Evolutionary conservation across 495 filamentous ascomycete genomes (phyloP).

Genomic region (Lineolata rhizophorae): DNA sequence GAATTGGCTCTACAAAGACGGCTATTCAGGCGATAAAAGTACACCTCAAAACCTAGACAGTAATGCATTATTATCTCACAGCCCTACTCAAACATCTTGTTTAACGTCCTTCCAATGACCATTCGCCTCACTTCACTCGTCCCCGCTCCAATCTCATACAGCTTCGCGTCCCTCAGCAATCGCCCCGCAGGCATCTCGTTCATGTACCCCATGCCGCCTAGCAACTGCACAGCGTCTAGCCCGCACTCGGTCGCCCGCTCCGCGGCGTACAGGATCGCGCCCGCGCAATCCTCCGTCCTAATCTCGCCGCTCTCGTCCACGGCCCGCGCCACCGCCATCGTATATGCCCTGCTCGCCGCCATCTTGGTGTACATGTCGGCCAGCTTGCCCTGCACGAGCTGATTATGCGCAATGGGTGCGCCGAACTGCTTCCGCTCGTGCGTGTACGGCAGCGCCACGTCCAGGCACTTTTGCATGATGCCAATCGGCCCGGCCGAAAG

Average conservation of each 20-base stretch:
- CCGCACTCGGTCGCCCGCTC: constrained; percentile 80
- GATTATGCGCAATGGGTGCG: constrained; percentile 72
- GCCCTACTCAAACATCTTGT: constrained; percentile 66
- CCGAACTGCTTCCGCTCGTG: constrained; percentile 82
- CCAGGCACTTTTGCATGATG: constrained; percentile 83
- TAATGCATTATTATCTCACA: no score
- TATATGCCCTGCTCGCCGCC: constrained; percentile 42
- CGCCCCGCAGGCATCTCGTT: constrained; percentile 86
- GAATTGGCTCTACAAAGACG: no score
- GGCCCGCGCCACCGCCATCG: constrained; percentile 35
- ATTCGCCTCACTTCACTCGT: constrained; percentile 87
- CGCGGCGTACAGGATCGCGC: constrained; percentile 81
- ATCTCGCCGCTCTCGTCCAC: constrained; percentile 31
- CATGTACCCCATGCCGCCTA: constrained; percentile 90
- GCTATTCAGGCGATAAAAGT: no score
- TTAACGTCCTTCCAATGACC: constrained; percentile 87
- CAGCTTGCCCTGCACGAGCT: constrained; percentile 79
- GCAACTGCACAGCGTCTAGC: constrained; percentile 77
- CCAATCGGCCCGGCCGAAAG: constrained; percentile 80
- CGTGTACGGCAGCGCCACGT: constrained; percentile 72
- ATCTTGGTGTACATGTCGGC: constrained; percentile 96
- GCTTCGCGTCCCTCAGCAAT: constrained; percentile 62
- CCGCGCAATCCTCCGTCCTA: constrained; percentile 76
- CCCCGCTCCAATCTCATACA: constrained; percentile 96
- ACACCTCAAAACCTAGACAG: no score